Conservation (phyloP, 352 stramenopile species). For the Pythium coloratum region DNA sequence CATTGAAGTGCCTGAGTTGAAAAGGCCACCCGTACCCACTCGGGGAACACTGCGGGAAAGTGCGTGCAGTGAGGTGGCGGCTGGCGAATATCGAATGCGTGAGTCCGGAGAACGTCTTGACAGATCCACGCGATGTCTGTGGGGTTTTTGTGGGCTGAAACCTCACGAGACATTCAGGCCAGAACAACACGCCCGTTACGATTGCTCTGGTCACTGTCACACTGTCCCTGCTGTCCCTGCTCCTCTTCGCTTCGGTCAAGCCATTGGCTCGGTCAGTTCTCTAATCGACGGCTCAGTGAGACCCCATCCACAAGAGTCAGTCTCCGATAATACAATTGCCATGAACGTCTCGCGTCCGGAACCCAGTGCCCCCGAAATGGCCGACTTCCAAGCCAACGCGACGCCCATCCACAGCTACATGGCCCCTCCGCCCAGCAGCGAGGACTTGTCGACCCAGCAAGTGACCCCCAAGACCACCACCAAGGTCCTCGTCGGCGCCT, state of each 20-base stretch:
- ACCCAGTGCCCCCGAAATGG: slow-evolving; percentile 17
- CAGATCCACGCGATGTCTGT: background rate
- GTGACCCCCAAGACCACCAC: background rate
- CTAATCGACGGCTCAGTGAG: too few species aligned
- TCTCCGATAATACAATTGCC: too few species aligned
- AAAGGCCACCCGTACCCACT: background rate
- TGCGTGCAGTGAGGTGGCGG: background rate
- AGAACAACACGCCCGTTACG: background rate
- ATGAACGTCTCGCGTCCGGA: slow-evolving; percentile 2
- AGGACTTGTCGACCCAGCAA: too few species aligned
- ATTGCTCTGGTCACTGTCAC: background rate
- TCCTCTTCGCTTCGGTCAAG: background rate
- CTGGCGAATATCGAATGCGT: background rate
- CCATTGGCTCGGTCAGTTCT: background rate
- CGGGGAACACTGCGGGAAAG: slow-evolving; percentile 4
- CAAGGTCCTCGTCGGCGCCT: slow-evolving; percentile 26
- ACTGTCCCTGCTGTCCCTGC: background rate
- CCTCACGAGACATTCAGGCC: too few species aligned
- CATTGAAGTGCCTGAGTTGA: background rate
- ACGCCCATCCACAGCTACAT: slow-evolving; percentile 14
- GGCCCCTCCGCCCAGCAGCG: background rate
- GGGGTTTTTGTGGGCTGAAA: too few species aligned
- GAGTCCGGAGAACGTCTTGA: slow-evolving; percentile 3
- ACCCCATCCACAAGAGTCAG: too few species aligned
- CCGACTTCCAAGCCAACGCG: background rate